A percentile compares a stretch with the other conserved stretches of the same genome.
These are phyloP conservation scores for Gillenia trifoliata DNA, from an alignment of 306 rosid genomes.

Conservation along the genomic window DNA sequence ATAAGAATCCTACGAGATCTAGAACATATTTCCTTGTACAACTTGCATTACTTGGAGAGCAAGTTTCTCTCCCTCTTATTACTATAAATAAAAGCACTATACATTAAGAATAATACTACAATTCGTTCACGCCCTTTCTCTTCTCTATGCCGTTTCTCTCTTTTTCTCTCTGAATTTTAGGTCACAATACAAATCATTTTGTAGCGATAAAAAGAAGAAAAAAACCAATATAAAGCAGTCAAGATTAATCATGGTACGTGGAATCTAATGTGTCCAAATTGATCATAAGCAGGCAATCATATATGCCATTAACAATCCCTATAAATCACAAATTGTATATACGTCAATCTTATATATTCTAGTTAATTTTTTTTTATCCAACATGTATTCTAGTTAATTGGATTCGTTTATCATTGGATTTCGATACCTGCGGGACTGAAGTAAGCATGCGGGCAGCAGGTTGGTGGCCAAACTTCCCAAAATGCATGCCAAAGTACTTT, in stretches of 20 bases:
- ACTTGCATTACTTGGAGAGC: too few relatives aligned
- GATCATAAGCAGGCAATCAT: slow-evolving; percentile 4
- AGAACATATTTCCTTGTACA: too few relatives aligned
- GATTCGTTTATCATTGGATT: slow-evolving; percentile 14
- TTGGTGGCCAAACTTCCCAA: neutral
- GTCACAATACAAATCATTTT: too few relatives aligned
- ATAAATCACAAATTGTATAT: neutral
- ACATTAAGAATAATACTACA: too few relatives aligned
- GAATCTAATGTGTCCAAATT: slow-evolving; percentile 16
- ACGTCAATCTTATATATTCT: neutral
- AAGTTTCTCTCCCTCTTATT: too few relatives aligned
- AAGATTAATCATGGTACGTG: slow-evolving; percentile 14
- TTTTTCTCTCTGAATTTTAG: too few relatives aligned
- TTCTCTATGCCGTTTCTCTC: too few relatives aligned
- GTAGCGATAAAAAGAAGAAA: too few relatives aligned
- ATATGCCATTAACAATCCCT: slow-evolving; percentile 2
- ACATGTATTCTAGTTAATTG: neutral
- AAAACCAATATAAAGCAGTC: slow-evolving; percentile 1
- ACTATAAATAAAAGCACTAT: too few relatives aligned
- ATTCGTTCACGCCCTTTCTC: too few relatives aligned
- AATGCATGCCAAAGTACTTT: neutral
- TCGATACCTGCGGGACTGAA: neutral
- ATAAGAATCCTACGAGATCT: too few relatives aligned
- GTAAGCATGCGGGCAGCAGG: neutral
- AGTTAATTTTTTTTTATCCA: too few relatives aligned